Percentiles rank a stretch among this genome's conserved stretches.
Evolutionary conservation across 2,329 filamentous ascomycete genomes (phyloP).

Genomic region (Penicillium oxalicum): DNA sequence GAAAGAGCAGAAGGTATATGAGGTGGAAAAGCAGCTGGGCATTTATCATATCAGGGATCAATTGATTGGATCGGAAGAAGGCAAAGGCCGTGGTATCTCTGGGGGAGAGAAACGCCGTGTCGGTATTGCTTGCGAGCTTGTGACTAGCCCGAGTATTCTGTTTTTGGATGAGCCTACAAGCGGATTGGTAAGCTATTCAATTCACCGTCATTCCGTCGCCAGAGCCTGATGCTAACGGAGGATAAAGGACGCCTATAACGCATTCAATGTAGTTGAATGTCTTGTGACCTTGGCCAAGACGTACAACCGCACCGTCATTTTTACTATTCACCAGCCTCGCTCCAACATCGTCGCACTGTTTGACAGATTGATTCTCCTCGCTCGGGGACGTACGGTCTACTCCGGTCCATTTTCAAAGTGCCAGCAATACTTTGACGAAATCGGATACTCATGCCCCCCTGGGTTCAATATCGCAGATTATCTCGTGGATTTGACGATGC

Average conservation of each 20-base stretch:
- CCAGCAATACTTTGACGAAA: slow-evolving; percentile 84
- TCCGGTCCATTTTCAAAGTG: slow-evolving; percentile 85
- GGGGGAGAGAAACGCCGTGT: slow-evolving; percentile 95
- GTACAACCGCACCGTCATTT: slow-evolving; percentile 94
- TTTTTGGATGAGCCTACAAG: slow-evolving; percentile 97
- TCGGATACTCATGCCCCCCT: slow-evolving; percentile 87
- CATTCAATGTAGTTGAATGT: slow-evolving; percentile 96
- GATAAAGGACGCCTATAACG: slow-evolving; percentile 78
- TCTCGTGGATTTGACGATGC: slow-evolving; percentile 95
- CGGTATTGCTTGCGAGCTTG: slow-evolving; percentile 93
- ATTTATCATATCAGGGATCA: slow-evolving; percentile 93
- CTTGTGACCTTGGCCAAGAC: slow-evolving; percentile 90
- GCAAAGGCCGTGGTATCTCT: slow-evolving; percentile 87
- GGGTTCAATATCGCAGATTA: slow-evolving; percentile 99
- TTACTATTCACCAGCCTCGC: slow-evolving; percentile 95
- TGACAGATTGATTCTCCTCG: slow-evolving; percentile 85
- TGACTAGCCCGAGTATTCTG: slow-evolving; percentile 93
- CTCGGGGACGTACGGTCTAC: slow-evolving; percentile 83
- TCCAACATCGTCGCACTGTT: slow-evolving; percentile 98
- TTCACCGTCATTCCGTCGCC: background rate
- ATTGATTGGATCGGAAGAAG: slow-evolving; percentile 92
- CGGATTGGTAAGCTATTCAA: slow-evolving; percentile 51
- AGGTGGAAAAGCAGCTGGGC: slow-evolving; percentile 92
- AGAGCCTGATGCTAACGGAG: slow-evolving; percentile 5
- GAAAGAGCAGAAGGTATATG: slow-evolving; percentile 87